phyloP scores from a whole-genome alignment of 2,329 filamentous ascomycete species.

The Rosellinia necatrix region DNA sequence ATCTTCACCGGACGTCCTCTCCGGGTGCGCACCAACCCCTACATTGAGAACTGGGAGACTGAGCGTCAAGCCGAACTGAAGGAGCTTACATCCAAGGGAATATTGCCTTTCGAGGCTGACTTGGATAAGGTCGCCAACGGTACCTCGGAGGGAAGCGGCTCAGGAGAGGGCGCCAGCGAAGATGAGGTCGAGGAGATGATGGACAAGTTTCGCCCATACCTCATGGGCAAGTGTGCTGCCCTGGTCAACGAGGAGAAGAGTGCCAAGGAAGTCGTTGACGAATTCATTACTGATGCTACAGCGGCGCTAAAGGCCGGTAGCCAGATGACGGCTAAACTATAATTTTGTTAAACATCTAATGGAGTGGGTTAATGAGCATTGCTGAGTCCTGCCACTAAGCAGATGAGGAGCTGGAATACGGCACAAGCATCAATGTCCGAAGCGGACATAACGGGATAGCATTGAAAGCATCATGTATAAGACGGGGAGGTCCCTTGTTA shows the following conservation, averaged over 20 bases:
- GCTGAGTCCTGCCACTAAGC: background rate
- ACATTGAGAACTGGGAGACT: slow-evolving; percentile 95
- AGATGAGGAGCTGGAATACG: background rate
- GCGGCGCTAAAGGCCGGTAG: slow-evolving; percentile 70
- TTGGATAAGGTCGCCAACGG: slow-evolving; percentile 74
- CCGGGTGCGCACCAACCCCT: slow-evolving; percentile 89
- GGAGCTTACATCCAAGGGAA: slow-evolving; percentile 83
- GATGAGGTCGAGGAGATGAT: slow-evolving; percentile 80
- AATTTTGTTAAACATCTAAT: slow-evolving; percentile 37
- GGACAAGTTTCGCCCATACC: slow-evolving; percentile 63
- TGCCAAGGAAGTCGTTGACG: slow-evolving; percentile 91
- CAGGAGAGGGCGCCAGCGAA: slow-evolving; percentile 65
- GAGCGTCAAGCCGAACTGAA: slow-evolving; percentile 91
- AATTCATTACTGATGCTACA: slow-evolving; percentile 85
- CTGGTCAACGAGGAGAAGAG: slow-evolving; percentile 91
- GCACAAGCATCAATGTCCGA: background rate
- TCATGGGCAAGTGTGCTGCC: slow-evolving; percentile 94
- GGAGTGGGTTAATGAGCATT: background rate
- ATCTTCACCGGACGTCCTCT: slow-evolving; percentile 98
- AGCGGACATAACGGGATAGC: background rate
- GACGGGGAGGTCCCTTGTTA: background rate
- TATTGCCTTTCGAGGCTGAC: slow-evolving; percentile 92
- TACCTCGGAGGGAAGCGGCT: slow-evolving; percentile 43
- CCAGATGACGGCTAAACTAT: slow-evolving; percentile 73
- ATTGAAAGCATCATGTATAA: slow-evolving; percentile 3